phyloP scores from a whole-genome alignment of 2,329 filamentous ascomycete species.

The Macrophomina phaseolina region DNA sequence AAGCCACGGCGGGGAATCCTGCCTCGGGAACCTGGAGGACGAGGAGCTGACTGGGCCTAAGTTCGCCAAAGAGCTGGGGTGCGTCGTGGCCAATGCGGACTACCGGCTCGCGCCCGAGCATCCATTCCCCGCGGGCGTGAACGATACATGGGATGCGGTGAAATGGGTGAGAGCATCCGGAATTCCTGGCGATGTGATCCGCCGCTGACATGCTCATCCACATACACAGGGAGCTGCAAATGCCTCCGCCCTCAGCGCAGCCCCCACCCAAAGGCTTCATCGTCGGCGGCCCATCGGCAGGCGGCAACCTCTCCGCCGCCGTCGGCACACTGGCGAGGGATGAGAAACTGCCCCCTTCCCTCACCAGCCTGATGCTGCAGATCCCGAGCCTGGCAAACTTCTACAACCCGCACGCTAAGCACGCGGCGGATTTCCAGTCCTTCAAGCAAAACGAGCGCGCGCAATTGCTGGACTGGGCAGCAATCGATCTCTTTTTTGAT shows the following conservation, averaged over 20 bases:
- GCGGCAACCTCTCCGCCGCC: slow-evolving; percentile 31
- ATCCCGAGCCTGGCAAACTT: slow-evolving; percentile 34
- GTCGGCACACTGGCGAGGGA: slow-evolving; percentile 33
- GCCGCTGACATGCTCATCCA: background rate
- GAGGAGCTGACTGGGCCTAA: slow-evolving; percentile 26
- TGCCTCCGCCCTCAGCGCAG: slow-evolving; percentile 27
- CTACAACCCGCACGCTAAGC: slow-evolving; percentile 34
- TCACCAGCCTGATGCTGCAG: slow-evolving; percentile 31
- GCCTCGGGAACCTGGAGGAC: slow-evolving; percentile 34
- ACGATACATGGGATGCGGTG: slow-evolving; percentile 50
- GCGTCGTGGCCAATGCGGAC: slow-evolving; percentile 56
- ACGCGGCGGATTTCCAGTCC: slow-evolving; percentile 30
- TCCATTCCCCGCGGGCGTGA: slow-evolving; percentile 67
- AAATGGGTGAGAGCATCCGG: slow-evolving; percentile 30
- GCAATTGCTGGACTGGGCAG: slow-evolving; percentile 29
- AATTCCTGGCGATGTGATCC: background rate
- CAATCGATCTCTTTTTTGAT: slow-evolving; percentile 27
- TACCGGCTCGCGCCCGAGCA: slow-evolving; percentile 67
- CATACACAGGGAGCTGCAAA: slow-evolving; percentile 28
- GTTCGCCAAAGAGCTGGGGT: background rate
- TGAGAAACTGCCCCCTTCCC: slow-evolving; percentile 29
- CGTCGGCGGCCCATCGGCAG: slow-evolving; percentile 32
- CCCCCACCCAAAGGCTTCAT: slow-evolving; percentile 32
- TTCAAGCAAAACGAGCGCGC: slow-evolving; percentile 32
- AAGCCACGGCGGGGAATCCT: slow-evolving; percentile 37